A percentile compares a stretch with the other conserved stretches of the same genome.
Evolutionary conservation across 1,284 basidiomycete genomes (phyloP).

Genomic region (Puccinia brachypodii): DNA sequence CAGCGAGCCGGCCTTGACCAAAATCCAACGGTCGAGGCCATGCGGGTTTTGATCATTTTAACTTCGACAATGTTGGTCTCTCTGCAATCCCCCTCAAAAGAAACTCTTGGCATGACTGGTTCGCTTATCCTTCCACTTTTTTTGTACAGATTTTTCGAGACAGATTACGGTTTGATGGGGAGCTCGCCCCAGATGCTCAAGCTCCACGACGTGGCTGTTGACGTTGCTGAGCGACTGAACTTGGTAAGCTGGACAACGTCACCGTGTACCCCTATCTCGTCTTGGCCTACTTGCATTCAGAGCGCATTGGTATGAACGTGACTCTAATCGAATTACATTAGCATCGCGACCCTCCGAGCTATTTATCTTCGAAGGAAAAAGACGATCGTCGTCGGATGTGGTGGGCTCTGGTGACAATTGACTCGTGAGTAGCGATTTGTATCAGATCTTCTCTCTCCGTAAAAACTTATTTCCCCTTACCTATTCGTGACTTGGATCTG

Average conservation of each 20-base stretch:
- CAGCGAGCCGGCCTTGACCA: constrained; percentile 27
- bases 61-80: constrained; percentile 39
- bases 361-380: constrained; percentile 32
- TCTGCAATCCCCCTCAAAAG: neutral
- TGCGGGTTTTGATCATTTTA: constrained; percentile 42
- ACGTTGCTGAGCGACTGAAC: constrained; percentile 32
- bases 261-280: neutral
- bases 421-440: constrained; percentile 23
- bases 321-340: neutral
- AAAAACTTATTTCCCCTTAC: neutral
- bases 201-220: constrained; percentile 12
- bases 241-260: neutral
- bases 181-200: constrained; percentile 46
- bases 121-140: neutral
- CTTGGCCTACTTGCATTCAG: neutral
- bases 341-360: constrained; percentile 28
- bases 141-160: constrained; percentile 40
- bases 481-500: neutral
- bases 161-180: constrained; percentile 43
- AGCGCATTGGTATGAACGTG: neutral
- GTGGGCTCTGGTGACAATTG: constrained; percentile 41
- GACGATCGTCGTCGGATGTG: constrained; percentile 43
- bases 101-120: neutral
- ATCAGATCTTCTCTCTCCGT: neutral
- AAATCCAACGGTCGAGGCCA: constrained; percentile 38